Conservation (phyloP, 805 yeast genomes). For the Teunomyces stri region DNA sequence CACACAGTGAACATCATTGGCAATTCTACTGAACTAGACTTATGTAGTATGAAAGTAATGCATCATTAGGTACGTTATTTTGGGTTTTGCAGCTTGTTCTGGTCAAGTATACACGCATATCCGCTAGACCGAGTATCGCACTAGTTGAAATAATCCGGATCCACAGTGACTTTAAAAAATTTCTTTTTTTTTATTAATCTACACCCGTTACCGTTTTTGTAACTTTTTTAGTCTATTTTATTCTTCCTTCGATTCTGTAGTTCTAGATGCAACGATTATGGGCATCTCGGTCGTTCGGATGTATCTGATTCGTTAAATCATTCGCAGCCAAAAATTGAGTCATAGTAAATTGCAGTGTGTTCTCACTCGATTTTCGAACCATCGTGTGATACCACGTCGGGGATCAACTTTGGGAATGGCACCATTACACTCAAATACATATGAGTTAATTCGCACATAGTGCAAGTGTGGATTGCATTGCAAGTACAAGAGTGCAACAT, state of each 20-base stretch:
- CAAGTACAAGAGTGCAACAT: constrained; percentile 45
- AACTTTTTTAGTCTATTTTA: background rate
- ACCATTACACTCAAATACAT: constrained; percentile 42
- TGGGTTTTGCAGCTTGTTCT: background rate
- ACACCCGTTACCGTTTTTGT: background rate
- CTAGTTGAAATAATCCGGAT: background rate
- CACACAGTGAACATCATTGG: too few species aligned
- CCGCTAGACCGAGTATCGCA: background rate
- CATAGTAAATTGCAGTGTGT: background rate
- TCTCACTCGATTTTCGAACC: constrained; percentile 36
- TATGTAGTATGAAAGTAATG: background rate
- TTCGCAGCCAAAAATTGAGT: background rate
- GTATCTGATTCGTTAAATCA: background rate
- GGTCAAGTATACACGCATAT: background rate
- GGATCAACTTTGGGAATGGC: constrained; percentile 29
- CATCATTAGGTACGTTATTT: background rate
- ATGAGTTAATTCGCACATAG: constrained; percentile 49
- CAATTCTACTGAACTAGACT: too few species aligned
- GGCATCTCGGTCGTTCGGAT: background rate
- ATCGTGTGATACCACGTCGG: constrained; percentile 43
- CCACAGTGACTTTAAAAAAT: background rate
- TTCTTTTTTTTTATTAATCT: background rate
- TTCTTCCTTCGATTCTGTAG: background rate
- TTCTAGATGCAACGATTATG: background rate
- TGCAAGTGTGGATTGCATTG: constrained; percentile 24